Base-by-base conservation (phyloP, 331 rosid genomes). In the Malus hybrid region DNA sequence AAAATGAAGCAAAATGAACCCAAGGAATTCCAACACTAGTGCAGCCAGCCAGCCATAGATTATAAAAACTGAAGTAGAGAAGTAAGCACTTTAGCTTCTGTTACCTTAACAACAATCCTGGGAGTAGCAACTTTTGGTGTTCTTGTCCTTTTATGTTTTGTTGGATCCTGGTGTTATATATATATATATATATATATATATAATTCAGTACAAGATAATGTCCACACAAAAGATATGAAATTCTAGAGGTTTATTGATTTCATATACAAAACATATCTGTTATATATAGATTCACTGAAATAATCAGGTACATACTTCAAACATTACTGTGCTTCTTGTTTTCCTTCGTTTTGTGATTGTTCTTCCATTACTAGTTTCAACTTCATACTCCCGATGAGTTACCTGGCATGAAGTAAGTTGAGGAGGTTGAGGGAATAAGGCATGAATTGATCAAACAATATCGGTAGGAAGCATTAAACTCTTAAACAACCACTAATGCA, bases 281-380 rank as follows among this genome's bases (percentile, higher is more conserved):
- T 52, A 27, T 9, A 71, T 22, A 52, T 48, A 63, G 70, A 63
- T 78, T 76, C 64, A 67, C 24, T 33, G 60, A 81, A 83, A 74
- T 63, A 75, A 74, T 59, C n/a, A 72, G 73, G 71, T 70, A 67
- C 89, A 71, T 84, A 86, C 99, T 94, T 92, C 96, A 78, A 90
- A 92, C 93, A 95, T 78, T 73, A 95, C 93, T 63, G 99, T 91
- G 82, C 96, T 90, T 86, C 87, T 90, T 80, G 98, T 91, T 88
- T 83, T 95, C 81, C 90, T 87, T 86, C 93, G 87, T 80, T 89
- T 94, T 64, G 95, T 89, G 81, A 89, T 83, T 73, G 96, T 89
- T 87, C 96, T 86, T 80, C 97, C 99, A 83, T 95, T 92, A 70
- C 89, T 83, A 83, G 99, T 95, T 86, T 95, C 97, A 67, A 90